Percentiles rank a stretch among this genome's conserved stretches.
phyloP scores from a whole-genome alignment of 2,329 filamentous ascomycete species.

The Xylaria polymorpha region DNA sequence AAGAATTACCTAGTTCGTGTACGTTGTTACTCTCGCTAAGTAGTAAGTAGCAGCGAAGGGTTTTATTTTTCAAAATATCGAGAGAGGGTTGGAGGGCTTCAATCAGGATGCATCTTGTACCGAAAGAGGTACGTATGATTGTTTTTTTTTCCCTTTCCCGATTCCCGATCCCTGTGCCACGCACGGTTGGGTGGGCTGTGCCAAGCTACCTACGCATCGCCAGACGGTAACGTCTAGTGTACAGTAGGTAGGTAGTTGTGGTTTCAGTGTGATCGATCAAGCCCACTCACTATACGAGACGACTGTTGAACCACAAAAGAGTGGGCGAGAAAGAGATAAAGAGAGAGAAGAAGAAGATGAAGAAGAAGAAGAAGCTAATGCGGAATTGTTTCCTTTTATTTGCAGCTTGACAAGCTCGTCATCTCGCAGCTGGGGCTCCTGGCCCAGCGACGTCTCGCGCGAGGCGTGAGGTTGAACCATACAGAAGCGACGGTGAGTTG shows the following conservation, averaged over 20 bases:
- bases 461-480: constrained; percentile 90
- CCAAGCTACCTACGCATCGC: not conserved
- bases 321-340: not conserved
- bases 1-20: not conserved
- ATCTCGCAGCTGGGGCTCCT: constrained; percentile 89
- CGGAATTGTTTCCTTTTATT: not conserved
- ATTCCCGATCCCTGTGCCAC: not conserved
- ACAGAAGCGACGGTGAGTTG: constrained; percentile 79
- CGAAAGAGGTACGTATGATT: constrained; percentile 49
- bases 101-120: constrained; percentile 49
- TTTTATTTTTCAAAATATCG: not conserved
- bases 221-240: not conserved
- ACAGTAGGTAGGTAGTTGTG: not conserved
- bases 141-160: not conserved
- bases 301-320: not conserved
- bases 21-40: constrained; percentile 5
- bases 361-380: constrained; percentile 19
- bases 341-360: not conserved
- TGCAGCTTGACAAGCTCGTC: constrained; percentile 92
- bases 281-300: not conserved
- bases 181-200: not conserved
- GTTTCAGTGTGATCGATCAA: not conserved
- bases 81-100: constrained; percentile 11
- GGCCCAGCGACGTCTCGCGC: constrained; percentile 86
- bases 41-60: not conserved